Percentiles rank a stretch among this genome's conserved stretches.
Conservation (phyloP, 2,329 filamentous ascomycete species). For the Diaporthe sp. region DNA sequence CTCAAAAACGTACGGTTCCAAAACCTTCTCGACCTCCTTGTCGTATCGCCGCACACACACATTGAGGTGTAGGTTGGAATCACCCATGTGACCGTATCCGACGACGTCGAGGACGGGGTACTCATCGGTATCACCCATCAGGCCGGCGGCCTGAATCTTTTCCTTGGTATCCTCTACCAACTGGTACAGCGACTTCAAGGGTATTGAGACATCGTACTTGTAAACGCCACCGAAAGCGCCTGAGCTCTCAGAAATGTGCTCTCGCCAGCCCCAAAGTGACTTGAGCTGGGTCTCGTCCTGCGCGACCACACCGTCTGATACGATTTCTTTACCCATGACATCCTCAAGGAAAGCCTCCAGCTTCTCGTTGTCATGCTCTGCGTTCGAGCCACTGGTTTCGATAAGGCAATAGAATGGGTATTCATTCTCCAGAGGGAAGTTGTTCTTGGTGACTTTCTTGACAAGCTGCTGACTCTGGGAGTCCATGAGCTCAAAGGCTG, state of each 20-base stretch:
- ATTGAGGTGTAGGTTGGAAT: conserved; percentile 95
- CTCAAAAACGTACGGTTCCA: conserved; percentile 98
- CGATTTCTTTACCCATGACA: conserved; percentile 89
- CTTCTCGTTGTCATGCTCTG: conserved; percentile 94
- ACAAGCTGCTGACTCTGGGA: conserved; percentile 84
- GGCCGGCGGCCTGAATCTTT: conserved; percentile 78
- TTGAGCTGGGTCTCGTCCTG: conserved; percentile 92
- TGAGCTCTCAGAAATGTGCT: conserved; percentile 90
- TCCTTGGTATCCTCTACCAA: conserved; percentile 88
- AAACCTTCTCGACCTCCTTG: conserved; percentile 84
- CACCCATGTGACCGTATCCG: conserved; percentile 98
- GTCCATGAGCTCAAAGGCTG: conserved; percentile 98
- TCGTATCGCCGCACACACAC: conserved; percentile 86
- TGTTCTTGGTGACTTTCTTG: conserved; percentile 78
- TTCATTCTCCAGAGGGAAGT: conserved; percentile 83
- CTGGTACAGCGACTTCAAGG: conserved; percentile 86
- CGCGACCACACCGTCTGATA: conserved; percentile 90
- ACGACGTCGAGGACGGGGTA: conserved; percentile 90
- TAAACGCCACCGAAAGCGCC: conserved; percentile 95
- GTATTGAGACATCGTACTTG: conserved; percentile 98
- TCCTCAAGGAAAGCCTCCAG: conserved; percentile 90
- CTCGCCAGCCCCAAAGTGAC: conserved; percentile 90
- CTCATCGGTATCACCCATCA: conserved; percentile 81
- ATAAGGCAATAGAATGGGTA: conserved; percentile 97
- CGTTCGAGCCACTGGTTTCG: conserved; percentile 95